phyloP scores from a whole-genome alignment of 202 grass and related monocot species.

The Brachypodium distachyon region DNA sequence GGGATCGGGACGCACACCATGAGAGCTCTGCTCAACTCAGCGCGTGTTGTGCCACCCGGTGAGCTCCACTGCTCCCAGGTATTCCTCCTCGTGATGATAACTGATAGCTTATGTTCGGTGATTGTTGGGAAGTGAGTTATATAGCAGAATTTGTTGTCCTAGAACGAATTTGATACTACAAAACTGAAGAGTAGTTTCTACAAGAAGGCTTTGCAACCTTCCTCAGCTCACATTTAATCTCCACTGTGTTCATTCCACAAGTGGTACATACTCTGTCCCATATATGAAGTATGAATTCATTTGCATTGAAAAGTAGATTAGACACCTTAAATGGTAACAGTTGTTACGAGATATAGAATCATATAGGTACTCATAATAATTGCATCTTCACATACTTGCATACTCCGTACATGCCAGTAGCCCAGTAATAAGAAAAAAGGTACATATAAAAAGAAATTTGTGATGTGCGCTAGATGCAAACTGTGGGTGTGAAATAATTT shows the following conservation, averaged over 20 bases:
- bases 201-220: neutral
- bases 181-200: constrained; percentile 1
- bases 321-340: neutral
- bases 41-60: constrained; percentile 45
- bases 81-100: constrained; percentile 12
- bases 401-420: neutral
- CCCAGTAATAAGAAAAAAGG: neutral
- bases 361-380: neutral
- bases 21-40: constrained; percentile 65
- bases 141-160: neutral
- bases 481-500: neutral
- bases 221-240: neutral
- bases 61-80: constrained; percentile 77
- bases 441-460: neutral
- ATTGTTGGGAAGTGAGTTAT: neutral
- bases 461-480: neutral
- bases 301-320: neutral
- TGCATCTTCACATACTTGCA: no score
- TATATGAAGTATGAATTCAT: neutral
- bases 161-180: neutral
- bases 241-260: neutral
- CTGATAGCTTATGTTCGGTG: neutral
- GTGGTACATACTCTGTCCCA: neutral
- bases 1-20: constrained; percentile 68
- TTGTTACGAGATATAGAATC: neutral